Evolutionary conservation across 83 land plant genomes (phyloP), one percentile per base, ranked within the genome.

Genomic region (Diphasiastrum complanatum): DNA sequence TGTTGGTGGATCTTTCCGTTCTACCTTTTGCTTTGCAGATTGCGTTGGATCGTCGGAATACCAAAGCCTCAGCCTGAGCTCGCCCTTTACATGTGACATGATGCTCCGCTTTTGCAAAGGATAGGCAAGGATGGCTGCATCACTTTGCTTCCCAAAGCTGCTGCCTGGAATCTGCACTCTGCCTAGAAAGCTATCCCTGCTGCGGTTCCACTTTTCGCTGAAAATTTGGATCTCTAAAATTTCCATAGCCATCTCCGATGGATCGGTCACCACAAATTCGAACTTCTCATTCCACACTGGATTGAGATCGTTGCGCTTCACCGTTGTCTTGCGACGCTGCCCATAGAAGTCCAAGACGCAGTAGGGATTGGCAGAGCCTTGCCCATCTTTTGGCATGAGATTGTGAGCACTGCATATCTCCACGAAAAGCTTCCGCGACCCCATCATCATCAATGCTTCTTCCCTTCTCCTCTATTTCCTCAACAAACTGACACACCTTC

Each of bases 151-250:
- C 51, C n/a, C 51, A 24, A 48, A 48, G 51, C 51, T 48, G 51
- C 51, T 48, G 4, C n/a, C 51, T 48, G 51, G 51, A 18, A 48
- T 48, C 23, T 24, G 6, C 6, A 48, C 51, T 18, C 23, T 48
- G n/a, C 51, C 51, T 5, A 48, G 51, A 24, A 48, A 48, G n/a
- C 51, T 24, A 48, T 48, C 51, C 51, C 23, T 48, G n/a, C n/a
- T 6, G 23, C 23, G 23, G 23, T 48, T 48, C 51, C 18, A 18
- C 51, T 48, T 48, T 24, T 48, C 51, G 6, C 23, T 48, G 18
- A 18, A 24, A 6, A 48, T 24, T 24, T 6, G 4, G 6, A 48
- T 48, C 6, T 48, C 51, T 24, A 48, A 18, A 24, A 18, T 48
- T 6, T 48, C 51, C 51, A 48, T 48, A 18, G 23, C 51, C 51